A percentile compares a stretch with the other conserved stretches of the same genome.
phyloP scores from a whole-genome alignment of 164 flowering plant species.

The Santalum album region DNA sequence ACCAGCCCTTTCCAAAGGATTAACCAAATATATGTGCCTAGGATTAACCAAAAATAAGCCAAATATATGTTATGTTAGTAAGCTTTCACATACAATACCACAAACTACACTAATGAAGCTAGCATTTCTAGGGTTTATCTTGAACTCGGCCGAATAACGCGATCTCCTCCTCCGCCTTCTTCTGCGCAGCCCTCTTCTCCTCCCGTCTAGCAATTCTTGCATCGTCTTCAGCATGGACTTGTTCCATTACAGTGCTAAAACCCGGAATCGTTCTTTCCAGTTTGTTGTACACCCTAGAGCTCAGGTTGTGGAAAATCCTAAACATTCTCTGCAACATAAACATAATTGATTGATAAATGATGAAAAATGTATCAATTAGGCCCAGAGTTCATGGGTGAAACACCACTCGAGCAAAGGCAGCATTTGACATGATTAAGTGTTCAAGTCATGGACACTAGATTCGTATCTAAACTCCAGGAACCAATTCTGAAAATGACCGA shows the following conservation, averaged over 20 bases:
- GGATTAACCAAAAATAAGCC: no score
- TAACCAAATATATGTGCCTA: no score
- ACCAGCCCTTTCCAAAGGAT: no score
- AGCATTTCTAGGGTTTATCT: not conserved
- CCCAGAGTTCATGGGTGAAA: not conserved
- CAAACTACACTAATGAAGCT: not conserved
- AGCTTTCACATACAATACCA: not conserved
- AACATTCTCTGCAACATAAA: slow-evolving; percentile 40
- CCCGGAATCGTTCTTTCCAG: slow-evolving; percentile 47
- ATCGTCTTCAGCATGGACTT: slow-evolving; percentile 23
- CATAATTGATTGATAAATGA: not conserved
- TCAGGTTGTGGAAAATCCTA: slow-evolving; percentile 26
- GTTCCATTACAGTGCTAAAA: slow-evolving; percentile 33
- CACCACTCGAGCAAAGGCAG: not conserved
- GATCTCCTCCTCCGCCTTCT: slow-evolving; percentile 20
- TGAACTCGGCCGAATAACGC: slow-evolving; percentile 9
- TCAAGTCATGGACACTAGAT: not conserved
- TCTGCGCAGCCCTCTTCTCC: slow-evolving; percentile 26
- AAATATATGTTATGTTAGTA: no score
- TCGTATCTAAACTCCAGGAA: not conserved
- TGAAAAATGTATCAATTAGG: not conserved
- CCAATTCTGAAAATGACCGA: no score
- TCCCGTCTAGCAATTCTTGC: slow-evolving; percentile 21
- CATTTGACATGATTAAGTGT: not conserved
- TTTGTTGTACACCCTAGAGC: slow-evolving; percentile 22